phyloP scores from a whole-genome alignment of 2,329 filamentous ascomycete genomes.

The Periconia sp. region DNA sequence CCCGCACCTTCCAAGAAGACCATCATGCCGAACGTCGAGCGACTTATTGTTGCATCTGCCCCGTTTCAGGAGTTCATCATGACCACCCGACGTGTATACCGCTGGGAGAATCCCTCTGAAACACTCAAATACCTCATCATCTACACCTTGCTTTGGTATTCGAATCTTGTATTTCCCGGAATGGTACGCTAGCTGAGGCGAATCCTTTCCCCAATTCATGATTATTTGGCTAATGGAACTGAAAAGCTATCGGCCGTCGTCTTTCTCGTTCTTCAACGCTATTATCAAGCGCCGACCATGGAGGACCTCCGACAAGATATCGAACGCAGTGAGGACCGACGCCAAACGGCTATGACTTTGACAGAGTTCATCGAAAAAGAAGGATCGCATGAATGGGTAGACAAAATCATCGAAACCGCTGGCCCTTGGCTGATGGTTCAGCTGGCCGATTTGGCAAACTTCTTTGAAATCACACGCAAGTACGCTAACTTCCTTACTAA shows the following conservation, averaged over 20 bases:
- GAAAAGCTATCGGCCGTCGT: conserved; percentile 21
- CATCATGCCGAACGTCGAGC: conserved; percentile 39
- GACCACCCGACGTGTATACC: conserved; percentile 38
- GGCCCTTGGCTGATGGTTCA: conserved; percentile 42
- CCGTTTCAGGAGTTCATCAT: conserved; percentile 40
- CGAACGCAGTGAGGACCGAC: conserved; percentile 32
- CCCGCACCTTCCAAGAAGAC: conserved; percentile 34
- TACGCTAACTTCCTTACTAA: conserved; percentile 2
- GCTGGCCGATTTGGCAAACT: conserved; percentile 37
- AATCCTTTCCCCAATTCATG: neutral
- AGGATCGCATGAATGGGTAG: conserved; percentile 40
- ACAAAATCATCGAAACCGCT: conserved; percentile 23
- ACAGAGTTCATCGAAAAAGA: conserved; percentile 42
- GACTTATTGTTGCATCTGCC: conserved; percentile 41
- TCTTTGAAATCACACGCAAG: conserved; percentile 40
- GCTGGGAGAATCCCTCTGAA: conserved; percentile 36
- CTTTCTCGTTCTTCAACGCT: conserved; percentile 26
- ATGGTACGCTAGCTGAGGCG: conserved; percentile 15
- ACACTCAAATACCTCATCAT: conserved; percentile 34
- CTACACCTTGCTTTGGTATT: conserved; percentile 27
- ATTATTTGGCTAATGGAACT: neutral
- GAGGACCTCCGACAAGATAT: conserved; percentile 33
- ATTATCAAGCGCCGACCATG: conserved; percentile 19
- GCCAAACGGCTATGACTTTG: conserved; percentile 31
- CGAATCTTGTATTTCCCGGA: conserved; percentile 30